Evolutionary conservation across 495 filamentous ascomycete species (phyloP), one percentile per base, ranked within the genome.

Genomic region (Penicillium flavigenum): DNA sequence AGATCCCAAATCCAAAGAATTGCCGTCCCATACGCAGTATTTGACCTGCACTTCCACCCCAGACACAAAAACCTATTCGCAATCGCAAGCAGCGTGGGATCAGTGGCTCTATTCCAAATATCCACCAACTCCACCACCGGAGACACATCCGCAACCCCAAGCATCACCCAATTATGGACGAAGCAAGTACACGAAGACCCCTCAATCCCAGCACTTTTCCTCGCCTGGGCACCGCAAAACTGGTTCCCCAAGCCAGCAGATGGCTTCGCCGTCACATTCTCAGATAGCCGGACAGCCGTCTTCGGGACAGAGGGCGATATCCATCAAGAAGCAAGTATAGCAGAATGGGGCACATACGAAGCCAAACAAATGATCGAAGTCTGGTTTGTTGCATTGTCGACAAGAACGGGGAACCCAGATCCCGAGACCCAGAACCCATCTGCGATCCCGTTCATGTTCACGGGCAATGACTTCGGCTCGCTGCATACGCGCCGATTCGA

Each of bases 41-140:
- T 98, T 43, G 93, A 98, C 67, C 79, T 96, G 22, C 88, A 90
- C 56, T 97, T 96, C 70, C 84, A 86, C 57, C 86, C 84, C 7
- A 67, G 73, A 41, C 63, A 74, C n/a, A 72, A 74, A 14, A 72
- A 73, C 27, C 66, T 83, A 14, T 76, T 94, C 29, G 90, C 83
- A 9, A 83, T 86, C 29, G 89, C 90, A 10, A 86, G 84, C 10
- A 94, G 90, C 57, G 86, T 84, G 5, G 91, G 88, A 2, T 76
- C 77, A 10, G 71, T 96, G 0, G 78, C 79, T 8, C 69, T 96
- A 27, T 94, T 88, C 72, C 70, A 47, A n/a, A 54, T 78, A 22
- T 61, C 62, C 31, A 7, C 58, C 47, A 47, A 52, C 17, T 27
- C 60, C 22, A 24, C 60, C 22, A 24, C 49, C 1, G 29, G 22